Conservation (phyloP, 2,329 filamentous ascomycete species). For the Phoma sp. region DNA sequence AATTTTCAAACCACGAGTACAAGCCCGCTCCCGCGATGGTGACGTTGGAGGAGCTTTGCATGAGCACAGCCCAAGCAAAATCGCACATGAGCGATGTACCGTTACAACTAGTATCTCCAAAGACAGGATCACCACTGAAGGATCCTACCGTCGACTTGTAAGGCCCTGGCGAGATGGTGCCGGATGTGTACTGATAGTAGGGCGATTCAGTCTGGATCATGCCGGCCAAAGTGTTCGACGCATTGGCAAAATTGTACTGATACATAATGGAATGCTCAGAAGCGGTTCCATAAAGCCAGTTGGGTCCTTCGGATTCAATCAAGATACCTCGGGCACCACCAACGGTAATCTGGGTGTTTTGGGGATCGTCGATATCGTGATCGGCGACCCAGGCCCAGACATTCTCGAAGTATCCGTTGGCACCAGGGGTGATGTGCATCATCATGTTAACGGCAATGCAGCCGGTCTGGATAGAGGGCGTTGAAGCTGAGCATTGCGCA, state of each 20-base stretch:
- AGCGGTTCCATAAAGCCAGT: slow-evolving; percentile 67
- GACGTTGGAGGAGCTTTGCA: background rate
- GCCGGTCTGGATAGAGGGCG: background rate
- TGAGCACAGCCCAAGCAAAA: slow-evolving; percentile 4
- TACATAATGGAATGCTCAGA: slow-evolving; percentile 65
- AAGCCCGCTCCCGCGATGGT: background rate
- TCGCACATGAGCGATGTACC: background rate
- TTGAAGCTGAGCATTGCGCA: background rate
- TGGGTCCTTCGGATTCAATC: slow-evolving; percentile 63
- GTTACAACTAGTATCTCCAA: background rate
- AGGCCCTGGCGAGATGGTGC: background rate
- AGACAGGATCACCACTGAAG: background rate
- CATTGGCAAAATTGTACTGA: slow-evolving; percentile 82
- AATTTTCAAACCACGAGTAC: slow-evolving; percentile 1
- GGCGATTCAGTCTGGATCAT: slow-evolving; percentile 87
- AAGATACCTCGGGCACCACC: slow-evolving; percentile 71
- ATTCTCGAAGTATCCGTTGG: slow-evolving; percentile 62
- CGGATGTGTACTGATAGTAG: slow-evolving; percentile 45
- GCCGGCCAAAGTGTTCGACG: slow-evolving; percentile 78
- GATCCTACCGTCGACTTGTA: background rate
- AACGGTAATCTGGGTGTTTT: background rate
- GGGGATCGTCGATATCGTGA: slow-evolving; percentile 38
- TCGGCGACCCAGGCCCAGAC: slow-evolving; percentile 63
- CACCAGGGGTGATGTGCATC: slow-evolving; percentile 57
- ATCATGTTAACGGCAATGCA: slow-evolving; percentile 34